These are phyloP conservation scores for Salix udensis DNA, from an alignment of 345 rosid genomes.

Conservation along the genomic window DNA sequence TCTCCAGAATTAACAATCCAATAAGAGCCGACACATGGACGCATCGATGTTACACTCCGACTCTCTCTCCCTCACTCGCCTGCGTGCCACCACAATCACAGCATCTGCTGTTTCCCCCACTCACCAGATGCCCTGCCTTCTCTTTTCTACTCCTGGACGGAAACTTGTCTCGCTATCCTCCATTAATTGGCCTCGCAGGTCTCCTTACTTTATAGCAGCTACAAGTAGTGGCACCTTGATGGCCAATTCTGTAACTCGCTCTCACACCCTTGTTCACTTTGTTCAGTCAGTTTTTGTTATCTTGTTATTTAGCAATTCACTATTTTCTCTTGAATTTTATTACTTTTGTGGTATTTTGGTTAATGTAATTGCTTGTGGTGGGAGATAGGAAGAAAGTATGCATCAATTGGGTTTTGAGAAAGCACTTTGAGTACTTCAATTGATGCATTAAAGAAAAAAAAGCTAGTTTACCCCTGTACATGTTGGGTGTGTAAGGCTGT, in stretches of 20 bases:
- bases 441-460: neutral
- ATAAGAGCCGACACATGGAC: constrained; percentile 32
- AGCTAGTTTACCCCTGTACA: neutral
- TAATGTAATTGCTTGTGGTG: neutral
- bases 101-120: constrained; percentile 4
- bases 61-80: constrained; percentile 29
- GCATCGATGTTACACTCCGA: constrained; percentile 26
- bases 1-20: neutral
- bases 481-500: neutral
- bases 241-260: constrained; percentile 51
- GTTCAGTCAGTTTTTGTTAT: neutral
- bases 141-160: constrained; percentile 23
- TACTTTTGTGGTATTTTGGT: neutral
- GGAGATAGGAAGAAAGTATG: neutral
- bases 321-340: neutral
- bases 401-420: neutral
- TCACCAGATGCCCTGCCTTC: constrained; percentile 33
- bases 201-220: constrained; percentile 34
- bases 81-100: constrained; percentile 30
- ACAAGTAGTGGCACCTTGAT: constrained; percentile 39
- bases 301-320: neutral
- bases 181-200: constrained; percentile 21
- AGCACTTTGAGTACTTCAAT: neutral
- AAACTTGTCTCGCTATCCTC: constrained; percentile 11
- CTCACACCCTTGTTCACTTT: constrained; percentile 23